A percentile compares a stretch with the other conserved stretches of the same genome.
These are phyloP conservation scores for Fusarium verticillioides DNA, from an alignment of 2,329 filamentous ascomycete genomes.

Conservation along the genomic window DNA sequence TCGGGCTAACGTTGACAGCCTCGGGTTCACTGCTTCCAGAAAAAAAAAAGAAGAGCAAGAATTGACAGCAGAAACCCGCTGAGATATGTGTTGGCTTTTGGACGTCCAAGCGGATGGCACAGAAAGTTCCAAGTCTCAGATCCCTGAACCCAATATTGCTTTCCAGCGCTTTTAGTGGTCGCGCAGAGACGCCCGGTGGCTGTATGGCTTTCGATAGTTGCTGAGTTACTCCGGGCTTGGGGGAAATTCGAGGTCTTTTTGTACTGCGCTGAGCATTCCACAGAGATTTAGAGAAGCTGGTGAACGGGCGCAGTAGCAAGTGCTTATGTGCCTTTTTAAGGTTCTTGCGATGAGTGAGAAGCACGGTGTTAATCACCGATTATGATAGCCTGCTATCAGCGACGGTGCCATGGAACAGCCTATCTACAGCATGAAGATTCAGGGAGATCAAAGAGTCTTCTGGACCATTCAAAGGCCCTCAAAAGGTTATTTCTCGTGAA, in stretches of 20 bases:
- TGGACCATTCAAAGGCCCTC: not conserved
- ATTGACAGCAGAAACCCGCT: not conserved
- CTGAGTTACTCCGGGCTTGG: not conserved
- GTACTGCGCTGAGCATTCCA: constrained; percentile 19
- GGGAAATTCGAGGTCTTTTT: not conserved
- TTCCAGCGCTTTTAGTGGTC: constrained; percentile 13
- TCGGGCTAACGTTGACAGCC: not conserved
- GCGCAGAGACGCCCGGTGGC: constrained; percentile 7
- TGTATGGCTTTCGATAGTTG: constrained; percentile 25
- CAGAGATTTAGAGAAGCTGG: not conserved
- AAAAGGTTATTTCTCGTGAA: constrained; percentile 1
- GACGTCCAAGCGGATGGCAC: constrained; percentile 1
- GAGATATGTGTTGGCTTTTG: not conserved
- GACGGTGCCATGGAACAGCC: not conserved
- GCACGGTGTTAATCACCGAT: not conserved
- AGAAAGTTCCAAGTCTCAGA: not conserved
- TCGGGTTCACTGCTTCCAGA: constrained; percentile 12
- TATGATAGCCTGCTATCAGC: not conserved
- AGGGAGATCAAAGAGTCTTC: not conserved
- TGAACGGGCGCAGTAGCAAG: constrained; percentile 2
- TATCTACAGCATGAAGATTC: not conserved
- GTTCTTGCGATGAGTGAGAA: not conserved
- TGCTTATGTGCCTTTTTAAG: constrained; percentile 10
- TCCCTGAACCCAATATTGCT: constrained; percentile 4
- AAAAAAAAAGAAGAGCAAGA: not conserved